A percentile compares a stretch with the other conserved stretches of the same genome.
Evolutionary conservation across 306 rosid species (phyloP).

Genomic region (Urtica urens): DNA sequence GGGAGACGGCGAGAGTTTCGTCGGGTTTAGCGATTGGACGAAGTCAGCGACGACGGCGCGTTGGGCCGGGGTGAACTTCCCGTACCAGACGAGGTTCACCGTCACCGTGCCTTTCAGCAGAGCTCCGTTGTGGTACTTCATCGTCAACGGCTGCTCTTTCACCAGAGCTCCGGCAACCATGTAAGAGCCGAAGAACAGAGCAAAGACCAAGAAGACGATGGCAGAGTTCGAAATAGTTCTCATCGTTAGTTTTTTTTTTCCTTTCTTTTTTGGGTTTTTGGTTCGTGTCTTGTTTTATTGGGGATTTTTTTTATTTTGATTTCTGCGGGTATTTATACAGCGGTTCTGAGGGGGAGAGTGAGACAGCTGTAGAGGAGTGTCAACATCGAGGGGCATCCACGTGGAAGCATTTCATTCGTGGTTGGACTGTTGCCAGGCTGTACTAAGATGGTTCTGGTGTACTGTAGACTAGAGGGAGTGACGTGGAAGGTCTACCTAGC

Average conservation of each 20-base stretch:
- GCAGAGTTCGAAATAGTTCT: conserved; percentile 18
- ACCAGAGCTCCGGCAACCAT: conserved; percentile 32
- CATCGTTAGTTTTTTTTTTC: conserved; percentile 16
- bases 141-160: conserved; percentile 52
- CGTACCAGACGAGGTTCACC: conserved; percentile 84
- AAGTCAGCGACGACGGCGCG: conserved; percentile 73
- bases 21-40: conserved; percentile 36
- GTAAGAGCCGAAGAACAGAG: conserved; percentile 3
- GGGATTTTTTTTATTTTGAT: too few relatives aligned
- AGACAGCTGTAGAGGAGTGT: conserved; percentile 38
- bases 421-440: conserved; percentile 22
- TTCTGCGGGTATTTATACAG: conserved; percentile 26
- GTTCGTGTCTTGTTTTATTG: too few relatives aligned
- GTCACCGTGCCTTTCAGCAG: conserved; percentile 69
- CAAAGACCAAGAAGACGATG: conserved; percentile 9
- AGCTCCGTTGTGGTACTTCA: conserved; percentile 74
- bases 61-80: conserved; percentile 55
- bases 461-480: not conserved
- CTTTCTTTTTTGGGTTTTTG: not conserved
- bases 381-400: conserved; percentile 3
- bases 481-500: not conserved
- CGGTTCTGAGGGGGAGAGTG: not conserved
- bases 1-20: not conserved
- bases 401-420: conserved; percentile 9
- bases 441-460: not conserved